A percentile compares a stretch with the other conserved stretches of the same genome.
phyloP scores from a whole-genome alignment of 805 yeast genomes.

The Cyberlindnera euphorbiae region DNA sequence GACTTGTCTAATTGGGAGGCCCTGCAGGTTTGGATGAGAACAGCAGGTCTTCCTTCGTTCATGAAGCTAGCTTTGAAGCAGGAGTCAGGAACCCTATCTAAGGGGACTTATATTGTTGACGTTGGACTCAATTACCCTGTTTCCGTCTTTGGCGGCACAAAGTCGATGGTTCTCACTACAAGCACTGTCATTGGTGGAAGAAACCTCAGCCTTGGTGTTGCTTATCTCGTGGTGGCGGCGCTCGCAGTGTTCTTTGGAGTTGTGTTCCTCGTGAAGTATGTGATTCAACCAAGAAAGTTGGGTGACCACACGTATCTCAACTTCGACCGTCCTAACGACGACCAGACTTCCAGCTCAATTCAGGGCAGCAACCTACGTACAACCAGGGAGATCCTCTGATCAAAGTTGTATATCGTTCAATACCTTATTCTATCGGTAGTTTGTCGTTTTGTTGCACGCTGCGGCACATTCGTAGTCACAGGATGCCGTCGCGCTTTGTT shows the following conservation, averaged over 20 bases:
- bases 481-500: too few relatives aligned
- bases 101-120: constrained; percentile 67
- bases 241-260: constrained; percentile 66
- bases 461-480: too few relatives aligned
- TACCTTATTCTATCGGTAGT: too few relatives aligned
- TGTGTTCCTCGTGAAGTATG: constrained; percentile 72
- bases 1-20: constrained; percentile 73
- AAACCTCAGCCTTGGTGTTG: constrained; percentile 76
- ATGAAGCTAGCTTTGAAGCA: constrained; percentile 74
- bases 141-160: constrained; percentile 80
- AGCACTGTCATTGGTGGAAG: constrained; percentile 84
- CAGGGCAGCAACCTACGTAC: background rate
- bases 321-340: constrained; percentile 28
- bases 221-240: constrained; percentile 81
- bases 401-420: background rate
- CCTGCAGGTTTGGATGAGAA: constrained; percentile 96
- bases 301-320: constrained; percentile 74
- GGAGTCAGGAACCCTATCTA: constrained; percentile 45
- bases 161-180: constrained; percentile 76
- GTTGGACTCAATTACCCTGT: constrained; percentile 82
- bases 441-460: too few relatives aligned
- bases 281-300: constrained; percentile 76
- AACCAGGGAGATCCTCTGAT: constrained; percentile 22
- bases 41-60: constrained; percentile 89
- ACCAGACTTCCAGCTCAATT: background rate